These are phyloP conservation scores for Solanum clarkiae DNA, from an alignment of 257 asterid species.

Conservation along the genomic window DNA sequence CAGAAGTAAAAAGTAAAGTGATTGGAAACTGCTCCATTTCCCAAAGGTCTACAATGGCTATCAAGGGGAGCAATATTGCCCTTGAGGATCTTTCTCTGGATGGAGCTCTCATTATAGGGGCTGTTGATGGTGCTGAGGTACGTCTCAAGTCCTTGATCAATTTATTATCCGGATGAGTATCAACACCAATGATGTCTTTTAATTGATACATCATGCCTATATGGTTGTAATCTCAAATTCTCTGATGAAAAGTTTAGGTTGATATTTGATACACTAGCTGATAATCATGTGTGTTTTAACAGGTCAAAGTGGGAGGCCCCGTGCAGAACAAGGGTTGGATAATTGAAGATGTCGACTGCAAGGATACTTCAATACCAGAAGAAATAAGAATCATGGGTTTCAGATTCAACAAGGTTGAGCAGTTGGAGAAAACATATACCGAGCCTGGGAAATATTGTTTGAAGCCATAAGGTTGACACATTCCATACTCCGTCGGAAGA, in stretches of 20 bases:
- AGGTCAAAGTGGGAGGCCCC: constrained; percentile 64
- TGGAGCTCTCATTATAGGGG: constrained; percentile 70
- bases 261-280: background rate
- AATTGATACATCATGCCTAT: background rate
- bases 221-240: background rate
- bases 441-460: constrained; percentile 56
- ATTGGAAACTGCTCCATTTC: constrained; percentile 48
- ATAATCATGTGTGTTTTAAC: background rate
- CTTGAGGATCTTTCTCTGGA: constrained; percentile 70
- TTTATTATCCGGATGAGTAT: background rate
- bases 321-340: constrained; percentile 78
- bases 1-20: constrained; percentile 61
- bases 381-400: constrained; percentile 91
- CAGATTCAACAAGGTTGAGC: constrained; percentile 60
- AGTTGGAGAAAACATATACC: constrained; percentile 36
- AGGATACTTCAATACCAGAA: constrained; percentile 60
- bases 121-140: constrained; percentile 77
- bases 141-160: background rate
- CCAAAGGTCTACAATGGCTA: constrained; percentile 56
- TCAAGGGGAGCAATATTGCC: constrained; percentile 49
- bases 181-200: background rate
- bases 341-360: constrained; percentile 60
- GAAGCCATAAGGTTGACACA: constrained; percentile 15
- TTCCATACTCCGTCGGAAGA: background rate
- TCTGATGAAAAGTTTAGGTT: background rate